Evolutionary conservation across 176 grass and related monocot species (phyloP).

Genomic region (Triticum dicoccoides): DNA sequence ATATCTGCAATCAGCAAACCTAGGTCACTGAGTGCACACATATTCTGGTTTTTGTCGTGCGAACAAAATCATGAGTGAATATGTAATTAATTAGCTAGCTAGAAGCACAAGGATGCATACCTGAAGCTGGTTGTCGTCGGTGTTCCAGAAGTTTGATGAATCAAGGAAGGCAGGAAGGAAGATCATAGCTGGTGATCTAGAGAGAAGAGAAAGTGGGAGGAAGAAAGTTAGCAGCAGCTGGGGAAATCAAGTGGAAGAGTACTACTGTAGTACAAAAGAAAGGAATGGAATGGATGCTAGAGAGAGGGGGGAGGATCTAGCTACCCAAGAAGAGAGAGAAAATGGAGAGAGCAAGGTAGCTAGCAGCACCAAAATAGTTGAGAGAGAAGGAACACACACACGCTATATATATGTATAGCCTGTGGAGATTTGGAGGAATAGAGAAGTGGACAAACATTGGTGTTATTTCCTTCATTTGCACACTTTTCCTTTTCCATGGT

Average conservation of each 20-base stretch:
- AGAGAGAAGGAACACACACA: not conserved
- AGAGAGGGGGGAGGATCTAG: not conserved
- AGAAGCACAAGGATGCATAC: slow-evolving; percentile 9
- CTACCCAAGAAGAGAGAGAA: not conserved
- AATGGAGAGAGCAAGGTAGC: not conserved
- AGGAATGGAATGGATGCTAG: not conserved
- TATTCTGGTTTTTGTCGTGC: not conserved
- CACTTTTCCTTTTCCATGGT: no score
- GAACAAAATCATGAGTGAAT: slow-evolving; percentile 1
- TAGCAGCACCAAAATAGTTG: not conserved
- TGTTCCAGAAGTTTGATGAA: slow-evolving; percentile 43
- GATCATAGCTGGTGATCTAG: slow-evolving; percentile 36
- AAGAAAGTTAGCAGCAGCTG: no score
- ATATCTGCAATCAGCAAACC: not conserved
- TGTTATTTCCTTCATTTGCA: no score
- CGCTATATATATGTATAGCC: not conserved
- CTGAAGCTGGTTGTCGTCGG: slow-evolving; percentile 38
- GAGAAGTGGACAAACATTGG: not conserved
- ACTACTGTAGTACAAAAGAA: not conserved
- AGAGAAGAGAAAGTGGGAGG: not conserved
- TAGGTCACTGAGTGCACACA: not conserved
- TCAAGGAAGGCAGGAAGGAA: slow-evolving; percentile 40
- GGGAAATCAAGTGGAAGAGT: no score
- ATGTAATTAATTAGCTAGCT: not conserved
- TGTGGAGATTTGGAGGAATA: slow-evolving; percentile 5